phyloP scores from a whole-genome alignment of 805 yeast genomes.

The Scheffersomyces coipomensis region DNA sequence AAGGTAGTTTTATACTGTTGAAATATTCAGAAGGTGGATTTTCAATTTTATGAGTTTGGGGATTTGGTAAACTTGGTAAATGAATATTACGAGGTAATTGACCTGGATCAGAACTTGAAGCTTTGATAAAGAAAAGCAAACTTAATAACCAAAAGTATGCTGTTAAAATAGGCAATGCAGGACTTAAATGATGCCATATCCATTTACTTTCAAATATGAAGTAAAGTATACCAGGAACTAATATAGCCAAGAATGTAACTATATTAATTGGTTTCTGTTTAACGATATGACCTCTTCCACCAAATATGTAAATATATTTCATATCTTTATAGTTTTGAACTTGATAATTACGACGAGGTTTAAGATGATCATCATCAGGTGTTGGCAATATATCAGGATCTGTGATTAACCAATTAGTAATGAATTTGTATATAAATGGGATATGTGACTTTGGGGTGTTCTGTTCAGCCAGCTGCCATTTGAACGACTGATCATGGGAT shows the following conservation, averaged over 20 bases:
- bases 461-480: too few species aligned
- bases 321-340: conserved; percentile 28
- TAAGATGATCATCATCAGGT: conserved; percentile 1
- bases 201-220: conserved; percentile 46
- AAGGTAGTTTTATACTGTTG: conserved; percentile 49
- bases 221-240: conserved; percentile 54
- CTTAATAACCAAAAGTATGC: conserved; percentile 57
- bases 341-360: conserved; percentile 36
- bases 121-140: conserved; percentile 47
- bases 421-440: conserved; percentile 11
- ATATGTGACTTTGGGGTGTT: not conserved
- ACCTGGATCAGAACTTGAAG: conserved; percentile 70
- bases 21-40: conserved; percentile 59
- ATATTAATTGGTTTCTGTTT: conserved; percentile 41
- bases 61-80: conserved; percentile 24
- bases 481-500: too few species aligned
- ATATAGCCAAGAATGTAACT: conserved; percentile 26
- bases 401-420: conserved; percentile 27
- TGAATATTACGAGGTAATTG: conserved; percentile 67
- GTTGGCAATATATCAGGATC: conserved; percentile 25
- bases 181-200: conserved; percentile 56
- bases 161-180: conserved; percentile 55
- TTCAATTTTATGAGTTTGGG: conserved; percentile 7
- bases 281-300: conserved; percentile 59
- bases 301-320: conserved; percentile 53